These are phyloP conservation scores for Sclerotiophoma versabilis DNA, from an alignment of 2,329 filamentous ascomycete genomes.

Conservation along the genomic window DNA sequence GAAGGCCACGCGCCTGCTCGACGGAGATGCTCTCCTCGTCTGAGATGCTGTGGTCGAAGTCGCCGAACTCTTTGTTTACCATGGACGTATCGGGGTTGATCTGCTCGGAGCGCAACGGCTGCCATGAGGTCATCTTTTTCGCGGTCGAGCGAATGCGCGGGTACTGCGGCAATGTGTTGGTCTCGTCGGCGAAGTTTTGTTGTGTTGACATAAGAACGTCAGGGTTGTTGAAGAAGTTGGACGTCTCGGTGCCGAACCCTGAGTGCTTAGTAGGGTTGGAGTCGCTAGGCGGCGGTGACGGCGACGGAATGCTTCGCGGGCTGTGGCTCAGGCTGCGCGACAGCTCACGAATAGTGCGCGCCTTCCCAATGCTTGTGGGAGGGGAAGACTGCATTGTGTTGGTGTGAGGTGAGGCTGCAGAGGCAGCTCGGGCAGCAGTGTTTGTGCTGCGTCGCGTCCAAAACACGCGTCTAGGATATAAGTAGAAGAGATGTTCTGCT, in stretches of 20 bases:
- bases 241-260: constrained; percentile 34
- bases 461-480: constrained; percentile 36
- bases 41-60: constrained; percentile 51
- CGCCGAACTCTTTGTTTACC: constrained; percentile 49
- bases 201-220: constrained; percentile 50
- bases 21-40: constrained; percentile 61
- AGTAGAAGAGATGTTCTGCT: constrained; percentile 41
- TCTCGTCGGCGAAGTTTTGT: constrained; percentile 46
- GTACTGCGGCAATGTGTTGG: constrained; percentile 41
- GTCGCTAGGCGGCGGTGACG: constrained; percentile 42
- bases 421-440: constrained; percentile 18
- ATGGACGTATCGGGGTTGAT: constrained; percentile 47
- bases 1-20: constrained; percentile 63
- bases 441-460: constrained; percentile 39
- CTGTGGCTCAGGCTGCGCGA: constrained; percentile 47
- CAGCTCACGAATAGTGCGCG: constrained; percentile 47
- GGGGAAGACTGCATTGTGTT: constrained; percentile 48
- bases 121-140: constrained; percentile 49
- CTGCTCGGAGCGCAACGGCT: constrained; percentile 44
- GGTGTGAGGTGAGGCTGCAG: constrained; percentile 28
- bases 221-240: constrained; percentile 44
- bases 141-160: constrained; percentile 48
- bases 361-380: constrained; percentile 46
- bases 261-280: constrained; percentile 47
- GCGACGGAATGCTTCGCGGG: constrained; percentile 39